Evolutionary conservation across 2,329 filamentous ascomycete genomes (phyloP).

Genomic region (Pseudodiploospora longispora): DNA sequence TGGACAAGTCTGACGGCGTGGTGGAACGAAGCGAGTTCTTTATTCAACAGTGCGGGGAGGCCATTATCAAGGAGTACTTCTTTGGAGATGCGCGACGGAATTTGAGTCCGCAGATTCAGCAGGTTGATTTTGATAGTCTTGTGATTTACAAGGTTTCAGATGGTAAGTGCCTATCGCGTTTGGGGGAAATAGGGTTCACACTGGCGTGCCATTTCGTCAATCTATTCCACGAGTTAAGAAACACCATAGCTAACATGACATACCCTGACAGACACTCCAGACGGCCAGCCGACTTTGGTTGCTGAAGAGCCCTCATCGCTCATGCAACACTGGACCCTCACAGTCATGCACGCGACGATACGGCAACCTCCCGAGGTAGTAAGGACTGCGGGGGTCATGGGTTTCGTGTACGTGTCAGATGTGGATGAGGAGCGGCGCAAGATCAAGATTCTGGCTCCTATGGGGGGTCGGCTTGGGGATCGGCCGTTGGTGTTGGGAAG

Average conservation of each 20-base stretch:
- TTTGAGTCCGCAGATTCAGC: conserved; percentile 80
- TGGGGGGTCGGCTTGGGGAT: conserved; percentile 72
- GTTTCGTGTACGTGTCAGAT: conserved; percentile 87
- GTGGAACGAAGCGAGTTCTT: conserved; percentile 67
- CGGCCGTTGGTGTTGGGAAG: conserved; percentile 74
- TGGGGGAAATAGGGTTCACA: too few species aligned
- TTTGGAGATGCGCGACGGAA: conserved; percentile 74
- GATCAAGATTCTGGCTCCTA: conserved; percentile 73
- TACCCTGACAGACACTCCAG: conserved; percentile 8
- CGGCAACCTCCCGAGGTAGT: conserved; percentile 65
- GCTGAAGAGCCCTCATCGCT: conserved; percentile 56
- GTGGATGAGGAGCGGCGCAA: conserved; percentile 79
- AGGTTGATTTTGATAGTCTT: conserved; percentile 68
- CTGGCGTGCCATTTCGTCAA: background rate
- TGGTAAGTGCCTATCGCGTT: conserved; percentile 31
- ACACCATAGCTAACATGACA: background rate
- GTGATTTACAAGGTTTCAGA: conserved; percentile 64
- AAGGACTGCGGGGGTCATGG: conserved; percentile 75
- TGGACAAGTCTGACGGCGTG: conserved; percentile 81
- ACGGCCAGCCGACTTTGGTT: conserved; percentile 41
- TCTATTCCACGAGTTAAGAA: background rate
- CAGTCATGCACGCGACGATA: conserved; percentile 69
- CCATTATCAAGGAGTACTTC: conserved; percentile 85
- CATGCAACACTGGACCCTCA: conserved; percentile 75
- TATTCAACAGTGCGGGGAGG: conserved; percentile 65